These are phyloP conservation scores for Stenogyne calaminthoides DNA, from an alignment of 305 asterid genomes.

Conservation along the genomic window DNA sequence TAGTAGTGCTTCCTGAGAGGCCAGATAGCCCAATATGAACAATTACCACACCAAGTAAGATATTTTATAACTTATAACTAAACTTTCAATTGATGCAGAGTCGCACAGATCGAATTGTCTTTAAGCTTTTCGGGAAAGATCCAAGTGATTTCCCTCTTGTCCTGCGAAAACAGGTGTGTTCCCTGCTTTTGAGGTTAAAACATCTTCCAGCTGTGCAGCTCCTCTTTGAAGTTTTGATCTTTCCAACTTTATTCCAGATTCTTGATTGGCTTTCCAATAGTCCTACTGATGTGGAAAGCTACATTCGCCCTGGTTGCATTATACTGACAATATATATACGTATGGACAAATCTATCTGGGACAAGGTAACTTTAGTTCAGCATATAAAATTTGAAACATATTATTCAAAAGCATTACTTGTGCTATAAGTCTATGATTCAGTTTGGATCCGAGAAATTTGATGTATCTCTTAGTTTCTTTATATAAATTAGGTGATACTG, in stretches of 20 bases:
- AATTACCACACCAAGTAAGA: not conserved
- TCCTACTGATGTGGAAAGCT: constrained; percentile 96
- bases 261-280: constrained; percentile 95
- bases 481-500: constrained; percentile 1
- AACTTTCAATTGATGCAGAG: constrained; percentile 52
- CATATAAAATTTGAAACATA: constrained; percentile 18
- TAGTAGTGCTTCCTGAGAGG: not conserved
- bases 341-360: constrained; percentile 86
- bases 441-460: constrained; percentile 10
- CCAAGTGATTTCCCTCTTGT: constrained; percentile 82
- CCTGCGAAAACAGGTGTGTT: constrained; percentile 80
- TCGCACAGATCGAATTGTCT: constrained; percentile 94
- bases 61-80: constrained; percentile 7
- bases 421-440: not conserved
- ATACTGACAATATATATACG: constrained; percentile 78
- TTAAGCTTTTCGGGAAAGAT: constrained; percentile 95
- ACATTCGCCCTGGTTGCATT: constrained; percentile 96
- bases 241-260: constrained; percentile 61
- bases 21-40: not conserved
- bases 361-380: constrained; percentile 55
- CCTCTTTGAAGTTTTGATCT: constrained; percentile 24
- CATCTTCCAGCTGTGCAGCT: constrained; percentile 7
- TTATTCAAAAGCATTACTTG: constrained; percentile 10
- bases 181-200: constrained; percentile 22
- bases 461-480: not conserved